Conservation (phyloP, 148 eudicot genomes). For the Arctostaphylos glauca region DNA sequence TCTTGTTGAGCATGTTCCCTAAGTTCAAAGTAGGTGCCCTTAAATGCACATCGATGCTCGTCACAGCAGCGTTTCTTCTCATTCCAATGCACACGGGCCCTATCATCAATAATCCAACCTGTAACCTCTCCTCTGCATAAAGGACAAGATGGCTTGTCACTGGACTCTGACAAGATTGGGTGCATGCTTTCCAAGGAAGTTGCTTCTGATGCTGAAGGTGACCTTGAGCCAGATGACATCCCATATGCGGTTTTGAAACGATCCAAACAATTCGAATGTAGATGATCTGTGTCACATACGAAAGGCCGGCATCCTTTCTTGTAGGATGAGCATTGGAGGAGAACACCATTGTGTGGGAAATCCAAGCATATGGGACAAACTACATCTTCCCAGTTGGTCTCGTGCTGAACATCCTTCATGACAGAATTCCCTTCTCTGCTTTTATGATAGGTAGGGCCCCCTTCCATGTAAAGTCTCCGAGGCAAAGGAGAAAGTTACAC, state of each 20-base stretch:
- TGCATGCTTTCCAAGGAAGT: constrained; percentile 29
- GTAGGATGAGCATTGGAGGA: constrained; percentile 91
- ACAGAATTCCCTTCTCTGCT: not conserved
- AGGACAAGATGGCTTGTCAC: constrained; percentile 71
- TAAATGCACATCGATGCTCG: constrained; percentile 60
- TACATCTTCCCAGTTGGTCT: constrained; percentile 67
- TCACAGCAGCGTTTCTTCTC: constrained; percentile 73
- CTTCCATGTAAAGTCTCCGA: constrained; percentile 9
- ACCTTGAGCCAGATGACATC: constrained; percentile 41
- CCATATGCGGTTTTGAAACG: constrained; percentile 81
- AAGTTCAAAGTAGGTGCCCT: constrained; percentile 73
- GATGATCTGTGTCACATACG: constrained; percentile 85
- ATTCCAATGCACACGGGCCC: constrained; percentile 57
- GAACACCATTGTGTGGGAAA: constrained; percentile 83
- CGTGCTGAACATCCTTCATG: constrained; percentile 48
- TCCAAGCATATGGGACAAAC: constrained; percentile 93
- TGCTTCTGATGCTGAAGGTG: constrained; percentile 35
- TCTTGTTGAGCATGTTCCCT: constrained; percentile 72
- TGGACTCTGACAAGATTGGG: constrained; percentile 27
- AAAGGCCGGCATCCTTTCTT: constrained; percentile 84
- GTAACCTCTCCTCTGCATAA: constrained; percentile 88
- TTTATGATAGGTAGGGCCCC: constrained; percentile 9
- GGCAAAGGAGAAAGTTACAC: not conserved
- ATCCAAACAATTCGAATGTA: constrained; percentile 92
- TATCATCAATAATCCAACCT: constrained; percentile 67